Evolutionary conservation across 2,329 filamentous ascomycete species (phyloP).

Genomic region (Epichloe glyceriae): DNA sequence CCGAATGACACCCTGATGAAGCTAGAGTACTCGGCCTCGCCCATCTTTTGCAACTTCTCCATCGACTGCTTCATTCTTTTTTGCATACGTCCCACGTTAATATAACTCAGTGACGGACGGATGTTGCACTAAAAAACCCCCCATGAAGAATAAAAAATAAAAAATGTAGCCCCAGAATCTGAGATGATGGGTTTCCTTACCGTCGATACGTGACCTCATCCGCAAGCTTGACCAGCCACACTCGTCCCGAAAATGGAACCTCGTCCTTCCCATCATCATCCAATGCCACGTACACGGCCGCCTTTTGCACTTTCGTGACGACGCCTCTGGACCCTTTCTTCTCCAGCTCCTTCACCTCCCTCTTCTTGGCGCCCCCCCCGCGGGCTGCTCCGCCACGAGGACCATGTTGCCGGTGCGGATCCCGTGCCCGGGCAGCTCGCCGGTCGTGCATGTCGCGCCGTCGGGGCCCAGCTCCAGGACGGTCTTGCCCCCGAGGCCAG

Average conservation of each 20-base stretch:
- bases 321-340: slow-evolving; percentile 57
- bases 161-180: not conserved
- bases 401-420: slow-evolving; percentile 69
- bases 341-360: slow-evolving; percentile 58
- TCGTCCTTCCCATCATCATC: slow-evolving; percentile 53
- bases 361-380: slow-evolving; percentile 57
- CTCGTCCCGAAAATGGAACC: slow-evolving; percentile 29
- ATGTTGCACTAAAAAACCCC: not conserved
- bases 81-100: not conserved
- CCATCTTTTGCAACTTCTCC: slow-evolving; percentile 45
- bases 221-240: slow-evolving; percentile 55
- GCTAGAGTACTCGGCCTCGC: slow-evolving; percentile 41
- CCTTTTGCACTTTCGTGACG: slow-evolving; percentile 48
- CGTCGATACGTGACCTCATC: slow-evolving; percentile 54
- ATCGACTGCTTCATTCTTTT: slow-evolving; percentile 50
- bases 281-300: slow-evolving; percentile 51
- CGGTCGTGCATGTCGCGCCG: slow-evolving; percentile 42
- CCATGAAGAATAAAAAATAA: not conserved
- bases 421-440: slow-evolving; percentile 60
- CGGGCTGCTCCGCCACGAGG: slow-evolving; percentile 59
- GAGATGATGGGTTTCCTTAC: slow-evolving; percentile 17
- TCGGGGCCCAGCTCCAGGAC: slow-evolving; percentile 72
- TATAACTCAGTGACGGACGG: too few relatives aligned
- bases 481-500: slow-evolving; percentile 81
- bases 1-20: slow-evolving; percentile 53